Base-by-base conservation (phyloP, 768 basidiomycete species). In the Russula griseocarnosa region DNA sequence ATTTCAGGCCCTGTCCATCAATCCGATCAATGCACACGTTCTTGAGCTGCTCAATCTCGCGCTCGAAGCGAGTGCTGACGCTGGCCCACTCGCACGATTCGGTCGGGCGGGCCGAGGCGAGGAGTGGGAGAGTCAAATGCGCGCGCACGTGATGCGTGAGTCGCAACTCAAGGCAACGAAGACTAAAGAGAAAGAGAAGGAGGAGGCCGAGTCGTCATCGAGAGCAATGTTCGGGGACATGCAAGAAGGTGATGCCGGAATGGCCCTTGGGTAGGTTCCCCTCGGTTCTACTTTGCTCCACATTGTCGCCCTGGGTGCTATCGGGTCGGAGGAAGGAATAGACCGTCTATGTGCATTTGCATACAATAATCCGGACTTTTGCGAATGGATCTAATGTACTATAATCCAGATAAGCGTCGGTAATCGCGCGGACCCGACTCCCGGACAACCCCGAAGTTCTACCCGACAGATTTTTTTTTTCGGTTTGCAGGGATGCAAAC, bases 31-130 rank as follows among this genome's bases (percentile, higher is more conserved):
- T 69, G 80, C 84, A 5, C 87, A 92, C 72, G 80, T 90, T 34
- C 80, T 92, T 50, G 92, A 93, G 69, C 76, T 94, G 60, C 80
- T 94, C 46, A 90, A 92, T 67, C 80, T 89, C 60, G 91, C 92
- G 3, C 81, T 94, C 22, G 90, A 93, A 44, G 49, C 58, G 24
- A 58, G 55, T 10, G 66, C 63, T 2, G 68, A 69, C 30, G 62
- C 28, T 14, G 66, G 68, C 5, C 53, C 62, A 20, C 32, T 68
- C 46, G 55, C 50, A 26, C 52, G 30, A 11, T 24, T 49, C 34
- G 65, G 61, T 10, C 34, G 57, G 6, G 30, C 44, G 9, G 49
- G 54, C 55, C n/a, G 47, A 26, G 53, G 60, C 2, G 65, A 55
- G 49, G 68, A 67, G 26, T 69, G 66, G 68, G 56, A 47, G 9